Conservation (phyloP, 2,329 filamentous ascomycete genomes). For the Exophiala aquamarina region DNA sequence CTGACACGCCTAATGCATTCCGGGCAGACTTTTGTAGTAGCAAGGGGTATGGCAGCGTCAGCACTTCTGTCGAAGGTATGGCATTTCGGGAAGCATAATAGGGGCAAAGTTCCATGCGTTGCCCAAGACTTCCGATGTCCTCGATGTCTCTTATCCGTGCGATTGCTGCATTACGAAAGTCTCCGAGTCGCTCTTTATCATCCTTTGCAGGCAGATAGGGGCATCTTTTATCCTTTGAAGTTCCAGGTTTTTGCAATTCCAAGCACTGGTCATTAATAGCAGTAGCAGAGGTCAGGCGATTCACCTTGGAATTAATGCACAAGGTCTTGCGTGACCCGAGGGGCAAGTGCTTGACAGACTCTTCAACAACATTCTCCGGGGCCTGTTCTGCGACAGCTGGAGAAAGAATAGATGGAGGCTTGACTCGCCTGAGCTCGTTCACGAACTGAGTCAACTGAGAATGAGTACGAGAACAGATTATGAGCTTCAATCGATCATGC, state of each 20-base stretch:
- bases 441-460: constrained; percentile 90
- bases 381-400: constrained; percentile 49
- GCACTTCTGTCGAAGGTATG: constrained; percentile 77
- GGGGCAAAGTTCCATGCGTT: constrained; percentile 77
- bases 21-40: constrained; percentile 83
- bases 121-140: constrained; percentile 77
- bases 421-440: constrained; percentile 75
- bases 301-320: constrained; percentile 86
- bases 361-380: constrained; percentile 21
- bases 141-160: constrained; percentile 91
- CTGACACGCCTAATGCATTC: constrained; percentile 80
- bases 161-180: constrained; percentile 81
- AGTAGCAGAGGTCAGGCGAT: constrained; percentile 65
- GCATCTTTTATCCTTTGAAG: constrained; percentile 67
- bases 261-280: constrained; percentile 93
- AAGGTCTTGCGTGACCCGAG: constrained; percentile 82
- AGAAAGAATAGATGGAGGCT: constrained; percentile 74
- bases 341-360: constrained; percentile 71
- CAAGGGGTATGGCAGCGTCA: constrained; percentile 89
- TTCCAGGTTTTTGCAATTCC: constrained; percentile 76
- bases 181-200: constrained; percentile 67
- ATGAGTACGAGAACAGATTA: constrained; percentile 89
- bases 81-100: constrained; percentile 93
- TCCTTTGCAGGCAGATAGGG: constrained; percentile 76
- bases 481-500: constrained; percentile 75